These are phyloP conservation scores for Lactarius indigo DNA, from an alignment of 768 basidiomycete genomes.

Conservation along the genomic window DNA sequence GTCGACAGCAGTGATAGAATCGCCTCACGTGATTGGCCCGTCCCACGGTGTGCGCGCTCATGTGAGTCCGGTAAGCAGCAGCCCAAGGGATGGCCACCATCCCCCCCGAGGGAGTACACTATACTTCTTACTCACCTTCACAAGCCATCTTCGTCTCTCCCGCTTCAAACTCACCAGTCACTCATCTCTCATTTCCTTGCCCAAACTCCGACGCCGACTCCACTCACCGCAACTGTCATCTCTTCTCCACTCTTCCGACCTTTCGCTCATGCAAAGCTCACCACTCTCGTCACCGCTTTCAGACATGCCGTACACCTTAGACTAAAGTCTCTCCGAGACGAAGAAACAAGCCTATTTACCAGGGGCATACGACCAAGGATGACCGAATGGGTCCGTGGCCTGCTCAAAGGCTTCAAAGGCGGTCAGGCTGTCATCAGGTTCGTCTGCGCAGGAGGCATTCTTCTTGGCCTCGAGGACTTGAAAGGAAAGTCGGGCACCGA, in stretches of 20 bases:
- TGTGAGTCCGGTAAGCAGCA: not conserved
- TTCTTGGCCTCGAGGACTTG: constrained; percentile 61
- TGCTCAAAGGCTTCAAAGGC: constrained; percentile 60
- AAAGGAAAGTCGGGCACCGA: constrained; percentile 32
- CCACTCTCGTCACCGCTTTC: constrained; percentile 51
- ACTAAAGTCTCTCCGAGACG: constrained; percentile 40
- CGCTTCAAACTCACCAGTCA: constrained; percentile 48
- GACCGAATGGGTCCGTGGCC: constrained; percentile 47
- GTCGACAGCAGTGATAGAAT: no score
- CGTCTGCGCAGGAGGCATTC: constrained; percentile 58
- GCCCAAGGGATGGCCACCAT: constrained; percentile 6
- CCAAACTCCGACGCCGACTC: constrained; percentile 47
- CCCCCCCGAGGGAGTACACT: constrained; percentile 36
- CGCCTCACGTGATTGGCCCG: not conserved
- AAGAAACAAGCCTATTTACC: constrained; percentile 28
- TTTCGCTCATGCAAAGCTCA: constrained; percentile 44
- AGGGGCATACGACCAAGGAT: constrained; percentile 16
- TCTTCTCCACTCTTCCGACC: constrained; percentile 54
- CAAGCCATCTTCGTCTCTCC: constrained; percentile 40
- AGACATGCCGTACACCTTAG: constrained; percentile 59
- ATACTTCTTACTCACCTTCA: constrained; percentile 53
- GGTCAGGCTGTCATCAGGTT: constrained; percentile 61
- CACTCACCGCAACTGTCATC: constrained; percentile 53
- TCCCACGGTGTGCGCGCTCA: not conserved
- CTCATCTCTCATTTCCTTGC: constrained; percentile 60